A percentile compares a stretch with the other conserved stretches of the same genome.
Conservation (phyloP, 73 alveolate genomes). For the Symbiodinium pilosum region DNA sequence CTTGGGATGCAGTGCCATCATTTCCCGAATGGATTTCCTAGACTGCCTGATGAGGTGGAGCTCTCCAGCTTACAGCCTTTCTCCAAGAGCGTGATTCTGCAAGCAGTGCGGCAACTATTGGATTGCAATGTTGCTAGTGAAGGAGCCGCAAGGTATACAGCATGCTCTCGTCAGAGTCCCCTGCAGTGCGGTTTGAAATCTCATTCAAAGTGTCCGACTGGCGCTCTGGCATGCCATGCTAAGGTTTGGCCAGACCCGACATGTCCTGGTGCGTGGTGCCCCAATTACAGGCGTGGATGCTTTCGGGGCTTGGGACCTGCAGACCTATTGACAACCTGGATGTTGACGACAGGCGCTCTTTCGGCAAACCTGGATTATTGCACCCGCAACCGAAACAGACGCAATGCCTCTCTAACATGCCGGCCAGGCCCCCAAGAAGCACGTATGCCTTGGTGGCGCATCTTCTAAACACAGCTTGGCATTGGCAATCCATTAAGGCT, state of each 20-base stretch:
- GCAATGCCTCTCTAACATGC: not conserved
- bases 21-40: not conserved
- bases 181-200: not conserved
- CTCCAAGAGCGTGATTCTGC: not conserved
- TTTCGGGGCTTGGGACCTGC: too few relatives aligned
- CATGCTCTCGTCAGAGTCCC: too few relatives aligned
- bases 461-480: too few relatives aligned
- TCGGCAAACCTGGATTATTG: not conserved
- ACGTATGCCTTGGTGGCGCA: too few relatives aligned
- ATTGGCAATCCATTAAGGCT: not conserved
- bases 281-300: too few relatives aligned
- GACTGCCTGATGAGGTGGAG: not conserved
- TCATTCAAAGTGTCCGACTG: not conserved
- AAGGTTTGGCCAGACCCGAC: conserved; percentile 1
- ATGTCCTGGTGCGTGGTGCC: not conserved
- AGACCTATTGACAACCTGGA: too few relatives aligned
- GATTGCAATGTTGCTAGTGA: too few relatives aligned
- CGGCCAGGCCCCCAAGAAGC: not conserved
- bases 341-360: not conserved
- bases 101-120: too few relatives aligned
- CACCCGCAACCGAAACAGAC: not conserved
- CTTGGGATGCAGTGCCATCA: too few relatives aligned
- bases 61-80: not conserved
- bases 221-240: not conserved
- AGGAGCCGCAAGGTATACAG: too few relatives aligned